Evolutionary conservation across 164 flowering plant genomes (phyloP).

Genomic region (Warburgia ugandensis): DNA sequence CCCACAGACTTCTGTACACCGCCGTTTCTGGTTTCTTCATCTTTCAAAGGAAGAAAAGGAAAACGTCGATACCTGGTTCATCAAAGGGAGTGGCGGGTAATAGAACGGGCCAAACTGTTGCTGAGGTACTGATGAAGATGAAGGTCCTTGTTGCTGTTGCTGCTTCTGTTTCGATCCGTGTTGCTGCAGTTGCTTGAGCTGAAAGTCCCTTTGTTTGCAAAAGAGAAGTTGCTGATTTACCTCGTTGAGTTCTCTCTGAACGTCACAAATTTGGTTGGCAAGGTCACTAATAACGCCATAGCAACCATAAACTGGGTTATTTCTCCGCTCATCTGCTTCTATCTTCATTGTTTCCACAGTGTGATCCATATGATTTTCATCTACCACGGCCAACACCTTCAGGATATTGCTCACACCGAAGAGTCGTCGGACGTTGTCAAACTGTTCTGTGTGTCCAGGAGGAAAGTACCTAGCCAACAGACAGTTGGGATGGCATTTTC

Average conservation of each 20-base stretch:
- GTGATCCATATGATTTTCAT: neutral
- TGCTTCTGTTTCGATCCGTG: neutral
- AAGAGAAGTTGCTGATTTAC: neutral
- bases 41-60: too few relatives aligned
- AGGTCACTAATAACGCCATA: neutral
- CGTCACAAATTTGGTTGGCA: neutral
- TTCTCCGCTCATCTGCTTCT: slow-evolving; percentile 16
- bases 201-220: neutral
- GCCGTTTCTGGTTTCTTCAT: too few relatives aligned
- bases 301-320: slow-evolving; percentile 9
- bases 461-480: slow-evolving; percentile 33
- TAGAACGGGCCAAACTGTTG: too few relatives aligned
- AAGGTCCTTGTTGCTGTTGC: neutral
- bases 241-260: neutral
- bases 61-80: too few relatives aligned
- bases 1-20: too few relatives aligned
- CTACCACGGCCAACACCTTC: slow-evolving; percentile 13
- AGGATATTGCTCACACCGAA: slow-evolving; percentile 30
- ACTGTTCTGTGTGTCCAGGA: slow-evolving; percentile 6
- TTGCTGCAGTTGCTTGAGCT: neutral
- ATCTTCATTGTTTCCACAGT: slow-evolving; percentile 18
- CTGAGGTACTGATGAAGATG: neutral
- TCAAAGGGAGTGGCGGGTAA: too few relatives aligned
- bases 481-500: slow-evolving; percentile 24
- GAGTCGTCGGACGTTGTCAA: slow-evolving; percentile 23